Base-by-base conservation (phyloP, 1,284 basidiomycete species). In the Gomphus bonarii region DNA sequence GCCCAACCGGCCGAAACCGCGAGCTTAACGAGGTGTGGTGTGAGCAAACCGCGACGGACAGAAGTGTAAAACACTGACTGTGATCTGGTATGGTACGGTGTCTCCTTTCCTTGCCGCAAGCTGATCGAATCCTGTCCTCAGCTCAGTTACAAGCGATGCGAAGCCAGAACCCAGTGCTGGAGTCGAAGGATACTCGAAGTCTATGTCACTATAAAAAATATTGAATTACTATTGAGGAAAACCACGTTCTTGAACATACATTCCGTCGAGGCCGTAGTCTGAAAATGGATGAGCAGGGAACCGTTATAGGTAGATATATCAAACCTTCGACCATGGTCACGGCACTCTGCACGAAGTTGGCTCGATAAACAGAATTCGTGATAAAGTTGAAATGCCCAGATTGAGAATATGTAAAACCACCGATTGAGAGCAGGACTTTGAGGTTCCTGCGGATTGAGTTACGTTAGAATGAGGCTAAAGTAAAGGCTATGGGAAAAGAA, bases 231-330 rank as follows among this genome's bases (percentile, higher is more conserved):
- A 44, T 63, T 61, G 22, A 11, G 11, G 22, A 35, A 70, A 2
- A 35, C 33, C 8, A 14, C 43, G 49, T 46, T 25, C n/a, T 5
- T 22, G 10, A 4, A 67, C 82, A 60, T 63, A 84, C 84, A 87
- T 78, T 50, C 93, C 93, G 63, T 95, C 93, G 42, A 97, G 79
- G 0, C 91, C 93, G 60, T 91, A 88, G 68, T 95, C 84, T 57
- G 35, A 55, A 12, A 1, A 12, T 46, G 9, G 16, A n/a, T 48
- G 22, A 36, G 31, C 11, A 7, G 9, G 14, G 14, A 6, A 49
- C 10, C 5, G 28, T 14, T 6, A 3, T 54, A 55, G 20, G 16
- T 31, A 16, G 35, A 44, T 7, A 8, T 14, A 14, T 9, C 51
- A 42, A n/a, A 55, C 55, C 48, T 65, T 93, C 85, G 38, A 95